Percentiles rank a stretch among this genome's conserved stretches.
Conservation (phyloP, 805 yeast species). For the Vanderwaltozyma tropicalis region DNA sequence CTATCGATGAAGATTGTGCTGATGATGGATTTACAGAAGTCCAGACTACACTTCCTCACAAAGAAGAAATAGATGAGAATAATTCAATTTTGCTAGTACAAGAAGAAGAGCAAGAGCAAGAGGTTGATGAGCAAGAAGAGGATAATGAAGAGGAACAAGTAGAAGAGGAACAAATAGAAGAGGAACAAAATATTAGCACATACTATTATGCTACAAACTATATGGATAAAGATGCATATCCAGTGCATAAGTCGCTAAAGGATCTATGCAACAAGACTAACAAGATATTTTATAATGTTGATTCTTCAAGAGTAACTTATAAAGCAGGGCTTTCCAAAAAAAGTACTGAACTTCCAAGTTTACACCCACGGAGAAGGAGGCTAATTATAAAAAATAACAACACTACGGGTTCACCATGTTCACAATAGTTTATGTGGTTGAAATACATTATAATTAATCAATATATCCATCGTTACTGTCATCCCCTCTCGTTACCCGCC, state of each 20-base stretch:
- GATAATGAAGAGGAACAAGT: neutral
- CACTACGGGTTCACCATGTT: too few relatives aligned
- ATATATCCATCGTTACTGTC: neutral
- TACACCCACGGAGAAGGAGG: constrained; percentile 5
- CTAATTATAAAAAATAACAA: neutral
- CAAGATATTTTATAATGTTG: constrained; percentile 16
- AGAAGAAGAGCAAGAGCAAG: neutral
- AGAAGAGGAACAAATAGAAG: neutral
- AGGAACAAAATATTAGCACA: neutral
- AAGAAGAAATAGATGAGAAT: neutral
- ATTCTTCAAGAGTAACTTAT: constrained; percentile 15
- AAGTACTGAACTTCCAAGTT: constrained; percentile 7
- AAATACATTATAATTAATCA: too few relatives aligned
- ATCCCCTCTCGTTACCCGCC: neutral
- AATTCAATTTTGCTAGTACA: too few relatives aligned
- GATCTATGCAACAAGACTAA: constrained; percentile 21
- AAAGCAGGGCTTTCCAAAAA: constrained; percentile 21
- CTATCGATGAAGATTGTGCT: too few relatives aligned
- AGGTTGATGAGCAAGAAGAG: neutral
- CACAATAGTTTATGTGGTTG: too few relatives aligned
- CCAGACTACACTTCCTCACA: neutral
- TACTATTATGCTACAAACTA: neutral
- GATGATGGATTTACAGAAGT: neutral
- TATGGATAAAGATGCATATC: neutral
- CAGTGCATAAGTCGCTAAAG: constrained; percentile 19